Evolutionary conservation across 106 monocot genomes (phyloP).

Genomic region (Xerophyta viscosa): DNA sequence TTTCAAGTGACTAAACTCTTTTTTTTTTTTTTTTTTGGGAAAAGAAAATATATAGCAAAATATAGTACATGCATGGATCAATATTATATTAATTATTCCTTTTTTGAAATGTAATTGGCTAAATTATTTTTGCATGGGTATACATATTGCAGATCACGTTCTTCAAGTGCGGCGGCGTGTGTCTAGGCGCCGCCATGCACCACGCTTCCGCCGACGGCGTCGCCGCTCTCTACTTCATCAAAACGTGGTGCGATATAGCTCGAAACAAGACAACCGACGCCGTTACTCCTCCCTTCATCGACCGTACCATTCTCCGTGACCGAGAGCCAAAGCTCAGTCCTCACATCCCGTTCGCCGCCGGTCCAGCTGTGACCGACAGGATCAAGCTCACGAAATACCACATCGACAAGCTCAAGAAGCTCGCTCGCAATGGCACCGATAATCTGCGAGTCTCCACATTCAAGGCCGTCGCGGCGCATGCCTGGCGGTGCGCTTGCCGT

Average conservation of each 20-base stretch:
- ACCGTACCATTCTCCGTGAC: constrained; percentile 14
- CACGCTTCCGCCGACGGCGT: constrained; percentile 13
- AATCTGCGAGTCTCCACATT: constrained; percentile 5
- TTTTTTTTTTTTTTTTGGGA: no score
- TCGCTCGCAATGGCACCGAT: not conserved
- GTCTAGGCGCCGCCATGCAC: constrained; percentile 3
- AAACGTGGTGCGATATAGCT: constrained; percentile 15
- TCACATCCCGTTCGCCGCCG: not conserved
- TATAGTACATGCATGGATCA: no score
- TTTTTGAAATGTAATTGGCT: no score
- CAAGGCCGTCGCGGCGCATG: constrained; percentile 9
- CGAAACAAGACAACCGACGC: constrained; percentile 9
- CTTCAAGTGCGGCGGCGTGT: constrained; percentile 27
- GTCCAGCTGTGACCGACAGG: not conserved
- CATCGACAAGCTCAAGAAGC: constrained; percentile 10
- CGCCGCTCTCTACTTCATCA: constrained; percentile 10
- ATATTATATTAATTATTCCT: no score
- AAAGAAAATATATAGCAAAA: no score
- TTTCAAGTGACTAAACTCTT: constrained; percentile 10
- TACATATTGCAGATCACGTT: constrained; percentile 30
- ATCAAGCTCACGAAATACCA: not conserved
- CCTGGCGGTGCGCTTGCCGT: constrained; percentile 28
- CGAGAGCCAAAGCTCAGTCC: not conserved
- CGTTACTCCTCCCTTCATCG: not conserved
- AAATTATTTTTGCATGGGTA: no score